Base-by-base conservation (phyloP, 768 basidiomycete genomes). In the Psilocybe subaeruginosa region DNA sequence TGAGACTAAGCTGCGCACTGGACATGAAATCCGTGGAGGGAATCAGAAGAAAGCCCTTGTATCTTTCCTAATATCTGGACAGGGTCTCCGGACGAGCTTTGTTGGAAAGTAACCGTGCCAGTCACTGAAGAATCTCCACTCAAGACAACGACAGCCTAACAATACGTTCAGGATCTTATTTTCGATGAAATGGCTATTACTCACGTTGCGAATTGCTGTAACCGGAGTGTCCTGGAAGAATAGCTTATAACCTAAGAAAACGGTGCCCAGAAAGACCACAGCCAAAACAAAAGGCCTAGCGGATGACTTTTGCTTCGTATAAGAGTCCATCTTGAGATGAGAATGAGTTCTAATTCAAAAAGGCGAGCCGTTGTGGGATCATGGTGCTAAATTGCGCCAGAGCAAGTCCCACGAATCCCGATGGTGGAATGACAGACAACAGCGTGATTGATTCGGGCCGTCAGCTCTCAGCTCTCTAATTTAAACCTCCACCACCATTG, bases 1-100 rank as follows among this genome's bases (percentile, higher is more conserved):
- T 16, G 45, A 46, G 39, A 39, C 8, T 27, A 16, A 58, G n/a
- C 27, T 17, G 77, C 88, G 59, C 65, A 91, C 91, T 95, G 92
- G 59, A 95, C 76, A 74, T 94, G 93, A 77, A 93, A 91, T 4
- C 93, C 93, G 37, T 87, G 83, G 60, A 78, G 70, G 4, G 87
- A 78, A 52, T 79, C 79, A 4, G 86, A 77, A 63, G 85, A 81
- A 48, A 94, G 80, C 62, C 82, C 83, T 59, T 75, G 78, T 63
- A 95, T 77, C 55, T 83, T 78, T 29, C 91, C 91, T 8, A 82
- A 82, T 43, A 94, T 74, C 12, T 76, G 83, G 52, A 91, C 88
- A 27, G 85, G 81, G 2, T 80, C 82, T 57, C 69, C 70, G 62
- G 73, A 71, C 16, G 77, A 70, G 2, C 76, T 56, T 72, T 93